Evolutionary conservation across 495 filamentous ascomycete species (phyloP).

Genomic region (Aspergillus sclerotioniger): DNA sequence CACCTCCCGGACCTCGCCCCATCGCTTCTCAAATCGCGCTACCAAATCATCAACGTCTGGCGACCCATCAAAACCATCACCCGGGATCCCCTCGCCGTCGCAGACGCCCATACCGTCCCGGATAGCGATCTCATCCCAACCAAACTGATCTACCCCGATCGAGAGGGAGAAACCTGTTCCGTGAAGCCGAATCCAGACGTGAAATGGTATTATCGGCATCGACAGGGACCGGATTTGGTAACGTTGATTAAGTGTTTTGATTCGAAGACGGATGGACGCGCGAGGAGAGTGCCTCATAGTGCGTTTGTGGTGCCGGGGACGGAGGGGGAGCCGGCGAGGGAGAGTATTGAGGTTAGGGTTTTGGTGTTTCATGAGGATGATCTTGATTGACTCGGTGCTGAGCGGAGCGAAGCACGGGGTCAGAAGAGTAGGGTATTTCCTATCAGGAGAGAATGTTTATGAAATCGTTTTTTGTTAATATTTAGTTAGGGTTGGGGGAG

Average conservation of each 20-base stretch:
- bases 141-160: slow-evolving; percentile 50
- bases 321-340: slow-evolving; percentile 45
- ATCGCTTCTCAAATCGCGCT: slow-evolving; percentile 58
- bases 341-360: slow-evolving; percentile 65
- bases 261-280: slow-evolving; percentile 55
- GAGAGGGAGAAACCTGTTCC: slow-evolving; percentile 45
- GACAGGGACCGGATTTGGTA: slow-evolving; percentile 58
- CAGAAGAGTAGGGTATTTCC: no score
- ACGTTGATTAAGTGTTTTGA: slow-evolving; percentile 73
- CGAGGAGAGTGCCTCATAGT: slow-evolving; percentile 57
- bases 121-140: slow-evolving; percentile 47
- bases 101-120: slow-evolving; percentile 48
- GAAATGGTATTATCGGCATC: slow-evolving; percentile 53
- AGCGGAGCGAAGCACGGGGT: neutral
- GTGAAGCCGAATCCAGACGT: slow-evolving; percentile 41
- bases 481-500: no score
- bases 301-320: slow-evolving; percentile 58
- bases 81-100: slow-evolving; percentile 62
- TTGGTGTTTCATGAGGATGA: slow-evolving; percentile 57
- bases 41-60: slow-evolving; percentile 81
- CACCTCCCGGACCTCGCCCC: slow-evolving; percentile 64
- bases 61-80: slow-evolving; percentile 64
- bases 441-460: no score
- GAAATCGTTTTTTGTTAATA: no score
- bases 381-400: slow-evolving; percentile 33